Conservation (phyloP, 1,139 yeast species). For the Groenewaldozyma auringiensis region DNA sequence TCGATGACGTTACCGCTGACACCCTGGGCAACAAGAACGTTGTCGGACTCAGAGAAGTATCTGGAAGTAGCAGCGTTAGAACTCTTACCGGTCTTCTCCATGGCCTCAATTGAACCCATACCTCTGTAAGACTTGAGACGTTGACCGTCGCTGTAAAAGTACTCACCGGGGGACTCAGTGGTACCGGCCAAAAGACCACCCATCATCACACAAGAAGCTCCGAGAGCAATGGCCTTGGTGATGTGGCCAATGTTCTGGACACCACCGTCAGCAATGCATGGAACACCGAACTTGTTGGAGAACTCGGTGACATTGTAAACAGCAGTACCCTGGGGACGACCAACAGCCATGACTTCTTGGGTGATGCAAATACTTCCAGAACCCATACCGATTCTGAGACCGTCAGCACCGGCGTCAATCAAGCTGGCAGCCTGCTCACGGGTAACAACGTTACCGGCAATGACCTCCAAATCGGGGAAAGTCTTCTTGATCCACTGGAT, state of each 20-base stretch:
- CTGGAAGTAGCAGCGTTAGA: constrained; percentile 98
- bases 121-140: constrained; percentile 97
- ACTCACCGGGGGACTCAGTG: constrained; percentile 96
- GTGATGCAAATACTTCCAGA: constrained; percentile 98
- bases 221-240: constrained; percentile 91
- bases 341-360: constrained; percentile 99
- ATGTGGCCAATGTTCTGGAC: constrained; percentile 97
- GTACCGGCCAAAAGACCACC: constrained; percentile 99
- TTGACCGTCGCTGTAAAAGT: constrained; percentile 96
- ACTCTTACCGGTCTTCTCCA: constrained; percentile 81
- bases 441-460: constrained; percentile 98
- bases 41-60: constrained; percentile 92
- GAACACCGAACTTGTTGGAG: constrained; percentile 84
- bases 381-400: constrained; percentile 99
- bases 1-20: constrained; percentile 96
- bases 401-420: constrained; percentile 96
- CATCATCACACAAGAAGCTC: constrained; percentile 99
- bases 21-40: constrained; percentile 98
- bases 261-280: constrained; percentile 99
- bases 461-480: constrained; percentile 72
- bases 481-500: constrained; percentile 80
- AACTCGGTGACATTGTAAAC: constrained; percentile 82
- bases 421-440: constrained; percentile 97
- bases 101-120: constrained; percentile 99
- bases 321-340: constrained; percentile 99